Percentiles rank a stretch among this genome's conserved stretches.
Conservation (phyloP, 208 protist genomes). For the Herpetomonas samuelpessoai region DNA sequence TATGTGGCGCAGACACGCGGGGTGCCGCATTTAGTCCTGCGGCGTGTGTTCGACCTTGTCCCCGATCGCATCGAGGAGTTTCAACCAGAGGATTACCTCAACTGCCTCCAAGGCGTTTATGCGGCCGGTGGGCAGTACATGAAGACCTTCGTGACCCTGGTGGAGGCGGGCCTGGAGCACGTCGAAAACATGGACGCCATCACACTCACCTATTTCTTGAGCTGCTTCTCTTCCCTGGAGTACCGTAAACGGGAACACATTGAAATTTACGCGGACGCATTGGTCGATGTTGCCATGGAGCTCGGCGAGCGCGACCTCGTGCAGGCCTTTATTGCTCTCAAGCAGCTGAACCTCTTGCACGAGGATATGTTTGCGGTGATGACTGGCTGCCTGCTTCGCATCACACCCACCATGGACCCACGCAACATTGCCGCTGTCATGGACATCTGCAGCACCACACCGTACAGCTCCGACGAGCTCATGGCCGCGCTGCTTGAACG, state of each 20-base stretch:
- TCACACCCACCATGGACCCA: slow-evolving; percentile 38
- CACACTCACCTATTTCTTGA: slow-evolving; percentile 68
- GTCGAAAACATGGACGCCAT: slow-evolving; percentile 80
- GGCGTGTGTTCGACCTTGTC: slow-evolving; percentile 34
- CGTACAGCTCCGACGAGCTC: slow-evolving; percentile 48
- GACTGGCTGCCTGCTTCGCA: slow-evolving; percentile 33
- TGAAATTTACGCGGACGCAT: slow-evolving; percentile 84
- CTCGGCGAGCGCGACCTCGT: slow-evolving; percentile 67
- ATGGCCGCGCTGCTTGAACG: slow-evolving; percentile 71
- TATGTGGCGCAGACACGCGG: slow-evolving; percentile 49
- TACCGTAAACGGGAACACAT: slow-evolving; percentile 74
- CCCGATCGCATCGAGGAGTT: slow-evolving; percentile 56
- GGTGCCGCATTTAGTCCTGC: slow-evolving; percentile 49
- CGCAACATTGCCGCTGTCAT: slow-evolving; percentile 66
- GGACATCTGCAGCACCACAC: slow-evolving; percentile 76
- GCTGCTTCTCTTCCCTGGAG: slow-evolving; percentile 53
- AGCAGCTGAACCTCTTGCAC: slow-evolving; percentile 62
- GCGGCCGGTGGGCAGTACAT: slow-evolving; percentile 47
- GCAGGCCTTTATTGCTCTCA: slow-evolving; percentile 65
- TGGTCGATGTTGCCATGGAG: slow-evolving; percentile 69
- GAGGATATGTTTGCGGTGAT: slow-evolving; percentile 67
- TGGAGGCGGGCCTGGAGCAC: slow-evolving; percentile 62
- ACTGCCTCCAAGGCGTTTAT: slow-evolving; percentile 34
- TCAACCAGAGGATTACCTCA: slow-evolving; percentile 77
- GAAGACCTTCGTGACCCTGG: slow-evolving; percentile 50